phyloP scores from a whole-genome alignment of 352 stramenopile species.

The Peronospora farinosa region DNA sequence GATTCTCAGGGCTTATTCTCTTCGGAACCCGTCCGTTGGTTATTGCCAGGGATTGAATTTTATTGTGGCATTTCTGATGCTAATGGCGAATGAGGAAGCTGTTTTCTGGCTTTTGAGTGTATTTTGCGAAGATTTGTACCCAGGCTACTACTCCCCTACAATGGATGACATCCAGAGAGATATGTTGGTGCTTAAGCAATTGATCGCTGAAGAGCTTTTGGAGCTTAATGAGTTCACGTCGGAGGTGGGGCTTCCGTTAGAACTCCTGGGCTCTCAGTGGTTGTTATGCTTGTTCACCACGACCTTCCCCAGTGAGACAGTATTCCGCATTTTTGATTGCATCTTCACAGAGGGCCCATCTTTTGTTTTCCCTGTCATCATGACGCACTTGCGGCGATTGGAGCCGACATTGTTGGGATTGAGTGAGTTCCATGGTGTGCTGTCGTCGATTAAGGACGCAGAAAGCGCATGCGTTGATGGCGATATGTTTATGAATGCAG shows the following conservation, averaged over 20 bases:
- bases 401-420: slow-evolving; percentile 43
- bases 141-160: slow-evolving; percentile 82
- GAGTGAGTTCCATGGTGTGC: slow-evolving; percentile 61
- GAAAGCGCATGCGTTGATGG: slow-evolving; percentile 61
- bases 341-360: slow-evolving; percentile 77
- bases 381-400: slow-evolving; percentile 65
- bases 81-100: slow-evolving; percentile 79
- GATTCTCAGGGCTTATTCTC: slow-evolving; percentile 73
- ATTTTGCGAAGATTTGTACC: slow-evolving; percentile 87
- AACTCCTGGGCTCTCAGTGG: slow-evolving; percentile 87
- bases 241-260: slow-evolving; percentile 73
- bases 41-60: slow-evolving; percentile 89
- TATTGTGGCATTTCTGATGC: slow-evolving; percentile 80
- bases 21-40: slow-evolving; percentile 68
- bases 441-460: slow-evolving; percentile 66
- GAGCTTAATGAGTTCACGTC: slow-evolving; percentile 65
- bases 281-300: slow-evolving; percentile 88
- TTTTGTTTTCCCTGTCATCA: slow-evolving; percentile 80
- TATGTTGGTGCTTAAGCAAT: slow-evolving; percentile 82
- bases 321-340: slow-evolving; percentile 84
- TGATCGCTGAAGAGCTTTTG: slow-evolving; percentile 80
- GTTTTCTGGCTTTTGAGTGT: slow-evolving; percentile 85
- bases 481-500: slow-evolving; percentile 51
- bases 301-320: slow-evolving; percentile 82
- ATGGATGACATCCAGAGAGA: slow-evolving; percentile 89